A percentile compares a stretch with the other conserved stretches of the same genome.
phyloP scores from a whole-genome alignment of 192 early-diverging fungal species.

The Linnemannia exigua region DNA sequence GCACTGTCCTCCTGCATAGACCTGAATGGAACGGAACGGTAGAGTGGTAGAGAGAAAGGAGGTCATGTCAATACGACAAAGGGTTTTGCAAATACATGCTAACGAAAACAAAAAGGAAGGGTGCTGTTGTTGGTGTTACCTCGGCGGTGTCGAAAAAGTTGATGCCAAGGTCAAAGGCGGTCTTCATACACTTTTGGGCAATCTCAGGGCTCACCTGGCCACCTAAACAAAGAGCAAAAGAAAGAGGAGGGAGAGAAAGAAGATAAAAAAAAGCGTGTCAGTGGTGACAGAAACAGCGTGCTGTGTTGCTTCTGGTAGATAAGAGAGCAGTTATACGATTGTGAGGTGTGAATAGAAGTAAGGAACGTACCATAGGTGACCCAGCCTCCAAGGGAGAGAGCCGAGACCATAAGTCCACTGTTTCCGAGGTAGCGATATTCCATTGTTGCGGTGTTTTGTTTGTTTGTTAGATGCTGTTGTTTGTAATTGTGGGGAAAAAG shows the following conservation, averaged over 20 bases:
- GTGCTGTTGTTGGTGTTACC: slow-evolving; percentile 14
- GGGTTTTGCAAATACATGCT: too few relatives aligned
- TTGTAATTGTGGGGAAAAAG: not conserved
- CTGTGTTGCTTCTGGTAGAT: not conserved
- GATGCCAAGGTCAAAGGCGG: slow-evolving; percentile 79
- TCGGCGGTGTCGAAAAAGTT: slow-evolving; percentile 87
- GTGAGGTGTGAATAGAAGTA: not conserved
- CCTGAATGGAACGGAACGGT: slow-evolving; percentile 41
- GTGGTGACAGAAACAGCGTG: not conserved
- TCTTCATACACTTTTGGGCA: slow-evolving; percentile 74
- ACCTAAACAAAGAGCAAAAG: slow-evolving; percentile 2
- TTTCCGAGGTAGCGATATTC: slow-evolving; percentile 85
- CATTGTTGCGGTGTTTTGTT: slow-evolving; percentile 58
- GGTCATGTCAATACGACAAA: too few relatives aligned
- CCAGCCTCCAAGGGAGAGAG: slow-evolving; percentile 79
- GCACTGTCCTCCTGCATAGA: slow-evolving; percentile 71
- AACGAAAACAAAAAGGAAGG: too few relatives aligned
- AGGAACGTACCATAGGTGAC: slow-evolving; percentile 76
- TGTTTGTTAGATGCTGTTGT: too few relatives aligned
- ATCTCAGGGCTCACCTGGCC: slow-evolving; percentile 61
- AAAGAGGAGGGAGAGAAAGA: not conserved
- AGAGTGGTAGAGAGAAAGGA: slow-evolving; percentile 10
- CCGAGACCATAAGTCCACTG: slow-evolving; percentile 83
- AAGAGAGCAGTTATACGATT: not conserved
- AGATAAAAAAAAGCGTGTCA: too few relatives aligned